Base-by-base conservation (phyloP, 257 asterid species). In the Perilla frutescens region DNA sequence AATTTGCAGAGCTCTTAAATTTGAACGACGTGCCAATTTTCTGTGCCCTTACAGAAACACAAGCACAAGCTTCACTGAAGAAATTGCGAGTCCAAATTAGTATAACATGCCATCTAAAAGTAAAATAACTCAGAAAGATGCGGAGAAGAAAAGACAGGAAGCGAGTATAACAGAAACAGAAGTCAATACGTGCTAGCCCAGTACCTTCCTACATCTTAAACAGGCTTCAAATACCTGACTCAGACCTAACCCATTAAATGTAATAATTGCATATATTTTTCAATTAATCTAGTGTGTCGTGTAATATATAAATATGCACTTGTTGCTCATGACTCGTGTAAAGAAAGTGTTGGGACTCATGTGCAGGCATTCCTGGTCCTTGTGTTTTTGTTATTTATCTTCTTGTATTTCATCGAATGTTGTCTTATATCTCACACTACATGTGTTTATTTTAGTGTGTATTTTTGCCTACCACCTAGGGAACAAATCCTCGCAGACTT, bases 61-160 rank as follows among this genome's bases (percentile, higher is more conserved):
- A 37, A 76, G 80, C 73, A 65, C 69, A 74, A 69, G 82, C 81
- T 81, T 79, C 83, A 82, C 91, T 77, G 85, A 72, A 74, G 34
- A 76, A 61, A 62, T 49, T 58, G 72, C 51, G 68, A 62, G 72
- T 62, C 59, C 44, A 60, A 43, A 57, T 69, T 49, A 59, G 76
- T 48, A 62, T 31, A 55, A 36, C 43, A 36, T 68, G 36, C 70
- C 68, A 60, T 57, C 43, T n/a, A 29, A 26, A 43, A 14, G 36
- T 37, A 14, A 26, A 49, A 37, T 29, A 29, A 12, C 15, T 66
- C n/a, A 36, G 41, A 40, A 4, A 15, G 57, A 57, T 5, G 41
- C 41, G 34, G 29, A 5, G 44, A 55, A 65, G 15, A 48, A 48
- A 29, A 26, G 8, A 34, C n/a, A 15, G 11, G 15, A 37, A 56